Evolutionary conservation across 2,329 filamentous ascomycete genomes (phyloP).

Genomic region (Scorias spongiosa): DNA sequence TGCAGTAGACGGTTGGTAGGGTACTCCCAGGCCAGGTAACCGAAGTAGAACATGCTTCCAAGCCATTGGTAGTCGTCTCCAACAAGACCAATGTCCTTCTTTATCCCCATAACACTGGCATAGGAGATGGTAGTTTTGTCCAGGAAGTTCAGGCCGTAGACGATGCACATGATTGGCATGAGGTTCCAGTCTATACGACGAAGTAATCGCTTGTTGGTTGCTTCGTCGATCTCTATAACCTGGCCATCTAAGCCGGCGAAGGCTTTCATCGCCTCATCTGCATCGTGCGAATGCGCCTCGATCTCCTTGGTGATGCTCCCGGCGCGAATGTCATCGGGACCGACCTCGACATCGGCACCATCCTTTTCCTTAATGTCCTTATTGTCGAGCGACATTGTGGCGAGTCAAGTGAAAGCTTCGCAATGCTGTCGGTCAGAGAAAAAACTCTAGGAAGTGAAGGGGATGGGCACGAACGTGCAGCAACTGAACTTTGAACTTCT

Average conservation of each 20-base stretch:
- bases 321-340: neutral
- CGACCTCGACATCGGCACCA: neutral
- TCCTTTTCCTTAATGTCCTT: neutral
- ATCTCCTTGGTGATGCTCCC: conserved; percentile 11
- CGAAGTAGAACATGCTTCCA: conserved; percentile 36
- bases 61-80: conserved; percentile 38
- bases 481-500: no score
- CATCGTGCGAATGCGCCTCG: conserved; percentile 40
- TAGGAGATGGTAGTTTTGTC: conserved; percentile 45
- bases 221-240: conserved; percentile 37
- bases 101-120: conserved; percentile 36
- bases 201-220: conserved; percentile 44
- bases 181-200: conserved; percentile 46
- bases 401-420: neutral
- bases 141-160: conserved; percentile 45
- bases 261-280: conserved; percentile 45
- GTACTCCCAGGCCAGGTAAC: conserved; percentile 47
- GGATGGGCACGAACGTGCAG: no score
- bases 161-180: conserved; percentile 42
- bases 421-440: no score
- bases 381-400: neutral
- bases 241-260: conserved; percentile 35
- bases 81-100: conserved; percentile 29
- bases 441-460: no score
- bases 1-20: conserved; percentile 51